A percentile compares a stretch with the other conserved stretches of the same genome.
Evolutionary conservation across 306 rosid species (phyloP).

Genomic region (Prunus salicina): DNA sequence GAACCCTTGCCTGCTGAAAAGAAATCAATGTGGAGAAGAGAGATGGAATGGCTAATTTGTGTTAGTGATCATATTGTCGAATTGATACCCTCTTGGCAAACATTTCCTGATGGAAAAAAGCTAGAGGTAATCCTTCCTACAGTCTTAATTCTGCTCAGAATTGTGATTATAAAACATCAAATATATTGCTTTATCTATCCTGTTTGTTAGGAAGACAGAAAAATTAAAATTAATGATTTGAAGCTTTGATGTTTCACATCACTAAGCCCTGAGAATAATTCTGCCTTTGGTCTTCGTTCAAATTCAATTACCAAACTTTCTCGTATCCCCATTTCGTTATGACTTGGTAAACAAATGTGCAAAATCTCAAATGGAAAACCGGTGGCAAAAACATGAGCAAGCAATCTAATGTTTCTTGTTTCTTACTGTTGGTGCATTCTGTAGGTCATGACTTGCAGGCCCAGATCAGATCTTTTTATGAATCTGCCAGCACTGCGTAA

Average conservation of each 20-base stretch:
- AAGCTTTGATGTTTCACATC: background rate
- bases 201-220: background rate
- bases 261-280: background rate
- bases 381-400: background rate
- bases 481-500: conserved; percentile 55
- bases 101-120: conserved; percentile 54
- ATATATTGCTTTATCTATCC: background rate
- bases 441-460: conserved; percentile 65
- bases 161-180: background rate
- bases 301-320: background rate
- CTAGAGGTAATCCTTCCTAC: conserved; percentile 33
- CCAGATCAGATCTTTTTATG: conserved; percentile 48
- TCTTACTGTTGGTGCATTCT: conserved; percentile 12
- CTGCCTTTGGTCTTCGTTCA: background rate
- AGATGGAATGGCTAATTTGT: conserved; percentile 55
- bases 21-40: conserved; percentile 60
- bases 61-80: conserved; percentile 58
- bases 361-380: background rate
- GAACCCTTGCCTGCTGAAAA: conserved; percentile 50
- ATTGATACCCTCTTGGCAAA: conserved; percentile 50
- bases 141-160: background rate
- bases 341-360: background rate
- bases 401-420: background rate
- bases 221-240: background rate
- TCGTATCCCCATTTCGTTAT: background rate